Conservation (phyloP, 1,139 yeast genomes). For the Wickerhamiella infanticola region DNA sequence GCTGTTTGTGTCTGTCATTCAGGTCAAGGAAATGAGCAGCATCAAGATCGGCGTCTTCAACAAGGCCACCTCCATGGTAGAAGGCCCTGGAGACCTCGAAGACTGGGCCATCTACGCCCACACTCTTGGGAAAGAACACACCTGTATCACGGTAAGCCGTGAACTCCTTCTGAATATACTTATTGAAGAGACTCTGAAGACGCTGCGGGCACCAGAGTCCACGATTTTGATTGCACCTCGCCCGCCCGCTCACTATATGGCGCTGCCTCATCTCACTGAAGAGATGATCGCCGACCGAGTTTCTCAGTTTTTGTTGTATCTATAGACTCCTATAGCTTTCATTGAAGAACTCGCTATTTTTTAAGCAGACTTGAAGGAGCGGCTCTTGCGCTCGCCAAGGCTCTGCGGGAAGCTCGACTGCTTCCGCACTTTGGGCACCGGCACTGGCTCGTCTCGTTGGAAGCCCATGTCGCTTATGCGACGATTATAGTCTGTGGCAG, state of each 20-base stretch:
- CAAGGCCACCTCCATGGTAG: conserved; percentile 5
- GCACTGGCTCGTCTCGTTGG: conserved; percentile 14
- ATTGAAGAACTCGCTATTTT: too few species aligned
- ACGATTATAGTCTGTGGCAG: conserved; percentile 16
- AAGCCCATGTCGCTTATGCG: conserved; percentile 16
- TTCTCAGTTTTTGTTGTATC: background rate
- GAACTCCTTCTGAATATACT: background rate
- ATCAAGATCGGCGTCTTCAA: conserved; percentile 10
- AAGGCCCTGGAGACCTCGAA: conserved; percentile 11
- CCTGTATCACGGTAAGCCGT: background rate
- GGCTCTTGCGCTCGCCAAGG: conserved; percentile 4
- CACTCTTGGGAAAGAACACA: background rate
- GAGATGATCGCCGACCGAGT: background rate
- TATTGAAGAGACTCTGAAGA: background rate
- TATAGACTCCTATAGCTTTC: background rate
- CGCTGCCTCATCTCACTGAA: background rate
- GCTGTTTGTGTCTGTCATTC: conserved; percentile 8
- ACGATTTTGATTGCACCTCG: background rate
- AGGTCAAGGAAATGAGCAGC: conserved; percentile 5
- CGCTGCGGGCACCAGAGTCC: background rate
- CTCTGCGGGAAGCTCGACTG: conserved; percentile 4
- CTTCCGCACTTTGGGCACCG: conserved; percentile 4
- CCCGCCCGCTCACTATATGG: background rate
- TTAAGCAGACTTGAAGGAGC: background rate
- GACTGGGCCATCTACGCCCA: conserved; percentile 6